Conservation (phyloP, 345 rosid genomes). For the Orychophragmus violaceus region DNA sequence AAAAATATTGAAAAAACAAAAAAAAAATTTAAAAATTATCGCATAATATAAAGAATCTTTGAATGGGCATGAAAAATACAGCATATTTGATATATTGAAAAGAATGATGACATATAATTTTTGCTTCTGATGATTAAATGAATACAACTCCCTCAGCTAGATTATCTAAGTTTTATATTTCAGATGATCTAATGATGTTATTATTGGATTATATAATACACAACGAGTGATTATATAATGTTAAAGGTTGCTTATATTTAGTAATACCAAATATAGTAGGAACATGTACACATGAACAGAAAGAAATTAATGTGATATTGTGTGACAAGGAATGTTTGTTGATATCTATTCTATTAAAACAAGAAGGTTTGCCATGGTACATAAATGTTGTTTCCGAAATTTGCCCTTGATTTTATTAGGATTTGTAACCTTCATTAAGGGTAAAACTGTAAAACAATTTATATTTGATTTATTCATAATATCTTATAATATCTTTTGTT, state of each 20-base stretch:
- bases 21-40: not conserved
- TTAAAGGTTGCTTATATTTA: not conserved
- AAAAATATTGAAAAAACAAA: not conserved
- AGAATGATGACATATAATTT: not conserved
- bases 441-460: too few species aligned
- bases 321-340: constrained; percentile 20
- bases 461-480: too few species aligned
- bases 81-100: not conserved
- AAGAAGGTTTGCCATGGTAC: too few species aligned
- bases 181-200: not conserved
- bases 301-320: constrained; percentile 8
- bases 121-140: constrained; percentile 2
- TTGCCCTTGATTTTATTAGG: too few species aligned
- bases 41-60: constrained; percentile 8
- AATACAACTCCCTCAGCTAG: constrained; percentile 16
- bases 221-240: not conserved
- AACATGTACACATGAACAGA: not conserved
- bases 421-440: too few species aligned
- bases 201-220: not conserved
- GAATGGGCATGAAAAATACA: constrained; percentile 17
- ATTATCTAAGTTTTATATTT: constrained; percentile 7
- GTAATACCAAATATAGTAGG: not conserved
- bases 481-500: too few species aligned
- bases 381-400: too few species aligned
- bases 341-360: too few species aligned